A percentile compares a stretch with the other conserved stretches of the same genome.
phyloP scores from a whole-genome alignment of 352 stramenopile species.

The Phytophthora europaea region DNA sequence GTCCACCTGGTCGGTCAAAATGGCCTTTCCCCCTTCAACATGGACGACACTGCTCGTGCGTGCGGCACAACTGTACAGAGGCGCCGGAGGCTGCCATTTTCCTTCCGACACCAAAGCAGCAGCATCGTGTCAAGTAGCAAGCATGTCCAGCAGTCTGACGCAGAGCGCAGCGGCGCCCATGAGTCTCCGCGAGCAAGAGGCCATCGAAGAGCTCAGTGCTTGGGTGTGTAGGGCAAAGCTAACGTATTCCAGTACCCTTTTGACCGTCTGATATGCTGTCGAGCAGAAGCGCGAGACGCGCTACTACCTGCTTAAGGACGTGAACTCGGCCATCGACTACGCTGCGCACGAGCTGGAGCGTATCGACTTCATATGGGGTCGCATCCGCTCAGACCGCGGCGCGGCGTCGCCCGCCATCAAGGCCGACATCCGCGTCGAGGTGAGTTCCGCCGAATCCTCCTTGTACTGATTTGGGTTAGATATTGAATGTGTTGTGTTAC shows the following conservation, averaged over 20 bases:
- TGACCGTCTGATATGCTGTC: background rate
- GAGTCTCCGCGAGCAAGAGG: slow-evolving; percentile 28
- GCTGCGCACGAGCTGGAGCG: slow-evolving; percentile 77
- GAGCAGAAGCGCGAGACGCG: slow-evolving; percentile 69
- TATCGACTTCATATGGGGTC: slow-evolving; percentile 86
- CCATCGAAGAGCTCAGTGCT: slow-evolving; percentile 49
- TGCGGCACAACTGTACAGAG: slow-evolving; percentile 6
- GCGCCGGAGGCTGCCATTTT: background rate
- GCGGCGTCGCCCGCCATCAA: slow-evolving; percentile 60
- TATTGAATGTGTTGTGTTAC: slow-evolving; percentile 29
- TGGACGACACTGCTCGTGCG: slow-evolving; percentile 11
- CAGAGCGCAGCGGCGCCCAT: slow-evolving; percentile 9
- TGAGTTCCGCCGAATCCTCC: slow-evolving; percentile 4
- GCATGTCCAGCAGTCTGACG: slow-evolving; percentile 39
- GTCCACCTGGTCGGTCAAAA: background rate
- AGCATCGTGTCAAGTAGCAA: background rate
- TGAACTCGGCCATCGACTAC: slow-evolving; percentile 56
- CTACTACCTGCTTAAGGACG: slow-evolving; percentile 69
- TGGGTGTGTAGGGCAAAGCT: slow-evolving; percentile 46
- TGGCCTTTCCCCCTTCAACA: slow-evolving; percentile 28
- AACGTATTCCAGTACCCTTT: slow-evolving; percentile 12
- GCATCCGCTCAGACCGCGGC: slow-evolving; percentile 74
- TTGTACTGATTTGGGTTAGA: slow-evolving; percentile 20
- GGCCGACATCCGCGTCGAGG: slow-evolving; percentile 78
- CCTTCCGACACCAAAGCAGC: slow-evolving; percentile 20